Base-by-base conservation (phyloP, 1,139 yeast genomes). In the Candida albicans region DNA sequence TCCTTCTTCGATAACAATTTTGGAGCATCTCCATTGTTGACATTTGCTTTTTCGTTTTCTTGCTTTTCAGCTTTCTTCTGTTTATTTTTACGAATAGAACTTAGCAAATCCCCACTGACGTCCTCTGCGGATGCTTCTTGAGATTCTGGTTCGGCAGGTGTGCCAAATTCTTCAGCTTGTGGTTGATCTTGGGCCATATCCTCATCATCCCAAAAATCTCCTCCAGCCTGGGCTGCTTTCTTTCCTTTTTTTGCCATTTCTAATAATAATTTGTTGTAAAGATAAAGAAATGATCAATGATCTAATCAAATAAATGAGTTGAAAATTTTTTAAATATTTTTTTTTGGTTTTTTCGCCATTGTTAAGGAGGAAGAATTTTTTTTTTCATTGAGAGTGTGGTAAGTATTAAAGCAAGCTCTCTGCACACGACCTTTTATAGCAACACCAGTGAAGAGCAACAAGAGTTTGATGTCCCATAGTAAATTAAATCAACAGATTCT, bases 1-100 rank as follows among this genome's bases (percentile, higher is more conserved):
- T 93, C 99, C 72, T 95, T 95, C 77, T 93, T 95, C 47, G 95
- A 82, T 68, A 93, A 88, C 58, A 91, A 71, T 53, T 82, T 79
- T 40, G 95, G 87, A 34, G 81, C 90, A 40, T 75, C 78, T 13
- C 35, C 40, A 24, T 37, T 38, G 29, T 37, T 14, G 47, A 64
- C 51, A 60, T 65, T 74, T 65, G 59, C 58, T 66, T 74, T 74
- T 52, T 77, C 77, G 49, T 73, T 79, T 40, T 70, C 81, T 53
- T 76, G 79, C 60, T 75, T 79, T 30, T 67, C 71, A 44, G 79
- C 83, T 69, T 84, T 84, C 73, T 87, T 87, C 65, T 82, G 79
- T 70, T 87, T 88, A 46, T 91, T 83, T 53, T 78, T 80, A 67
- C 87, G 81, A 64, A 91, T 79, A 33, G 96, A 86, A 45, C 90